Evolutionary conservation across 2,329 filamentous ascomycete species (phyloP).

Genomic region (Thelonectria blattea): DNA sequence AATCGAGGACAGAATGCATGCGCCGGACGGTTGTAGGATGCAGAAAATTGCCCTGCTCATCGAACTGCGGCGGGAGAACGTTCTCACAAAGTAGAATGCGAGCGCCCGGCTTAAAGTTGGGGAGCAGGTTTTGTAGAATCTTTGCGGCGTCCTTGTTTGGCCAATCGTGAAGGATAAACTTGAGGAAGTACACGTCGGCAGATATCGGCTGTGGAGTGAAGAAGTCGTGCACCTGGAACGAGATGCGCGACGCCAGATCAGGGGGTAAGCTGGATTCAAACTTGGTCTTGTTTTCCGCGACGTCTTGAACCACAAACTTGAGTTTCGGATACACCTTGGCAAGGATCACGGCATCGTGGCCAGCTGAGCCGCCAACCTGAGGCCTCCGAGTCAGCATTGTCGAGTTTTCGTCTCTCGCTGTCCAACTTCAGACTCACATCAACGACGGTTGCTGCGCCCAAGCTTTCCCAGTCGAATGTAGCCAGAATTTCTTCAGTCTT

Average conservation of each 20-base stretch:
- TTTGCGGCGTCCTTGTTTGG: conserved; percentile 50
- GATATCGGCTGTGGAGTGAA: conserved; percentile 46
- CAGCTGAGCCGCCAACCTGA: conserved; percentile 38
- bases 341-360: conserved; percentile 32
- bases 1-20: conserved; percentile 34
- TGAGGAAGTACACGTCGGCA: conserved; percentile 59
- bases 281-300: conserved; percentile 45
- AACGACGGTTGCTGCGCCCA: not conserved
- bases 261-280: not conserved
- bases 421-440: not conserved
- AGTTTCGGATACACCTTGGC: conserved; percentile 33
- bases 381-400: not conserved
- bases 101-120: not conserved
- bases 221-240: conserved; percentile 47
- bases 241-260: conserved; percentile 35
- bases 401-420: not conserved
- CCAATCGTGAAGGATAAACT: conserved; percentile 63
- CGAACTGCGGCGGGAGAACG: conserved; percentile 35
- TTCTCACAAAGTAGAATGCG: conserved; percentile 36
- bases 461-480: not conserved
- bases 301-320: conserved; percentile 58
- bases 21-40: conserved; percentile 2
- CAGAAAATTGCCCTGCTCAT: conserved; percentile 22
- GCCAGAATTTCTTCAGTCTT: not conserved
- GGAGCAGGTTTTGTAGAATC: conserved; percentile 40